Evolutionary conservation across 2,329 filamentous ascomycete genomes (phyloP).

Genomic region (Colletotrichum higginsianum): DNA sequence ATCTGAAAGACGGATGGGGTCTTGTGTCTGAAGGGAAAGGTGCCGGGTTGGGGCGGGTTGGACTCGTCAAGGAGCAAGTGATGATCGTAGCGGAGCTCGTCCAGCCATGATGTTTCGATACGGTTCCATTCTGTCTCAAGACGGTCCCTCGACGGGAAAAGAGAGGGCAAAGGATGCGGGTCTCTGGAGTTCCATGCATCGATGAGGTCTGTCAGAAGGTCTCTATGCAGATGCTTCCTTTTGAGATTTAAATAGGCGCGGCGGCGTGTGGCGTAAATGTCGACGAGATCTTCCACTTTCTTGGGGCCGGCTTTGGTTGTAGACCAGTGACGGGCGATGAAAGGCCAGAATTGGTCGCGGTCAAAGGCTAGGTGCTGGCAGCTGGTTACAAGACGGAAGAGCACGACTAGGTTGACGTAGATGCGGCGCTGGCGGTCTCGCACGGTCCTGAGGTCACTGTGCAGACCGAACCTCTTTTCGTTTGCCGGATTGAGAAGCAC

Average conservation of each 20-base stretch:
- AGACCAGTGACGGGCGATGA: conserved; percentile 6
- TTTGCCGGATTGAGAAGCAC: conserved; percentile 14
- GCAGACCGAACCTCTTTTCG: conserved; percentile 3
- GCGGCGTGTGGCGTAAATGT: conserved; percentile 19
- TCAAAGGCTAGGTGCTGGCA: conserved; percentile 33
- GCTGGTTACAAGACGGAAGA: conserved; percentile 21
- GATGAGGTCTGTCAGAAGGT: conserved; percentile 36
- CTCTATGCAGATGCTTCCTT: neutral
- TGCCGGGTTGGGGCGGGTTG: neutral
- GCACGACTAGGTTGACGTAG: conserved; percentile 28
- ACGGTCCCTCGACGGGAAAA: neutral
- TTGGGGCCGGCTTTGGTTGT: too few species aligned
- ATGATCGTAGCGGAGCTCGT: neutral
- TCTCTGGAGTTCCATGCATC: conserved; percentile 24
- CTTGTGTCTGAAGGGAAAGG: neutral
- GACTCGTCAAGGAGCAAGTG: conserved; percentile 3
- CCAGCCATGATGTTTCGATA: conserved; percentile 4
- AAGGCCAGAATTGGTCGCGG: conserved; percentile 16
- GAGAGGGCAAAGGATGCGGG: neutral
- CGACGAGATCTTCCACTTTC: conserved; percentile 5
- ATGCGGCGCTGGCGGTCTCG: conserved; percentile 20
- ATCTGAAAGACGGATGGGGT: neutral
- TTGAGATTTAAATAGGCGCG: neutral
- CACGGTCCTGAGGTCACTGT: neutral
- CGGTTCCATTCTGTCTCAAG: conserved; percentile 13